A percentile compares a stretch with the other conserved stretches of the same genome.
phyloP scores from a whole-genome alignment of 208 protist species.

The Trypanosoma avium region DNA sequence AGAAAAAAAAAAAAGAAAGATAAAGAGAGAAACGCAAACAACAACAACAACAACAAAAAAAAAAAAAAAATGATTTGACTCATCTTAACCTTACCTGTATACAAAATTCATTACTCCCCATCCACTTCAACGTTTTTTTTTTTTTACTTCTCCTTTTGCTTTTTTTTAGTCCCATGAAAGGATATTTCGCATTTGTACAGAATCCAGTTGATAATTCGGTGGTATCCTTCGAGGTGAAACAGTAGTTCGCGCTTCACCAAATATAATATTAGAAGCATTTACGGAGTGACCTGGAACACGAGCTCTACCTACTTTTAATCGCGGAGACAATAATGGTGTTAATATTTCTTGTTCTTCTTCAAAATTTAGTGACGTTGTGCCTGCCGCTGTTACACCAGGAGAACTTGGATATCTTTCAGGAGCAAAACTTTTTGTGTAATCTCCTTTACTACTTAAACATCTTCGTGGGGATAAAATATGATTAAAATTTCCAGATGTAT shows the following conservation, averaged over 20 bases:
- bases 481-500: not conserved
- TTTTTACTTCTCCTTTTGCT: not conserved
- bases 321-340: not conserved
- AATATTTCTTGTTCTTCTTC: not conserved
- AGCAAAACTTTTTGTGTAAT: not conserved
- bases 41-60: too few relatives aligned
- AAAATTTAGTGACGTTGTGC: not conserved
- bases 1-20: too few relatives aligned
- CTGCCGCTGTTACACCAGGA: not conserved
- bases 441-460: not conserved
- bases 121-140: not conserved
- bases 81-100: not conserved
- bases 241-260: not conserved
- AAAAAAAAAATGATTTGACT: too few relatives aligned
- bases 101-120: not conserved
- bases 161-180: slow-evolving; percentile 2
- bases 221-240: not conserved
- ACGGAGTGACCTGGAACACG: slow-evolving; percentile 14
- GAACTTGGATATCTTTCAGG: not conserved
- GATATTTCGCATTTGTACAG: slow-evolving; percentile 11
- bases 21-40: too few relatives aligned
- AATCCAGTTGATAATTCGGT: not conserved
- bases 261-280: slow-evolving; percentile 10
- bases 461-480: not conserved
- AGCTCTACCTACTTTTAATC: slow-evolving; percentile 6